phyloP scores from a whole-genome alignment of 2,329 filamentous ascomycete species.

The Lachnellula cervina region DNA sequence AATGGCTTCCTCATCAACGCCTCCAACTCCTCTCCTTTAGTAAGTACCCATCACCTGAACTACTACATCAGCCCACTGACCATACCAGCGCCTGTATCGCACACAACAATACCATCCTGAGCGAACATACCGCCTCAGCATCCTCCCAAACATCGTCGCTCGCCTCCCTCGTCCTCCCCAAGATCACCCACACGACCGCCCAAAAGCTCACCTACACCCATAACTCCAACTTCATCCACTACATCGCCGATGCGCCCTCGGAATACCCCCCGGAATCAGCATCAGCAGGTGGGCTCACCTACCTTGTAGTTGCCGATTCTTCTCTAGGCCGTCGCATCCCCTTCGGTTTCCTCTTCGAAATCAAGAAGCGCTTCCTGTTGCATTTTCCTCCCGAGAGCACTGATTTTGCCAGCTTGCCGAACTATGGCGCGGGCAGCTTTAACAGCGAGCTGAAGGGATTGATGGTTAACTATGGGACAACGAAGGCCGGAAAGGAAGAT shows the following conservation, averaged over 20 bases:
- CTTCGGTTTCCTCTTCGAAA: slow-evolving; percentile 87
- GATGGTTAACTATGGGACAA: slow-evolving; percentile 81
- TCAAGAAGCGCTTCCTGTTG: slow-evolving; percentile 79
- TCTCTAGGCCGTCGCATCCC: slow-evolving; percentile 81
- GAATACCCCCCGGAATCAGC: slow-evolving; percentile 50
- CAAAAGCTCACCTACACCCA: slow-evolving; percentile 95
- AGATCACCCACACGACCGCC: slow-evolving; percentile 74
- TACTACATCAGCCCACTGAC: not conserved
- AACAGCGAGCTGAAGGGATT: slow-evolving; percentile 72
- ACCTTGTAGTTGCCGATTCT: slow-evolving; percentile 80
- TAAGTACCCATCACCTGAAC: slow-evolving; percentile 37
- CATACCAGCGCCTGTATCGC: slow-evolving; percentile 78
- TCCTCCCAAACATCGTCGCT: slow-evolving; percentile 79
- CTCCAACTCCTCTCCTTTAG: slow-evolving; percentile 68
- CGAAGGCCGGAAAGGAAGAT: slow-evolving; percentile 69
- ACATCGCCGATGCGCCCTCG: slow-evolving; percentile 78
- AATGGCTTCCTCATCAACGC: slow-evolving; percentile 69
- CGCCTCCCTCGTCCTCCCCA: slow-evolving; percentile 89
- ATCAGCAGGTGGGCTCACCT: slow-evolving; percentile 78
- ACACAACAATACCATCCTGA: slow-evolving; percentile 85
- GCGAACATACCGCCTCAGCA: slow-evolving; percentile 85
- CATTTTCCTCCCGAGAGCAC: slow-evolving; percentile 61
- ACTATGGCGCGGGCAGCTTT: slow-evolving; percentile 87
- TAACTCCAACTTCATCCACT: slow-evolving; percentile 89
- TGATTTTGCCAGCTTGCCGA: slow-evolving; percentile 72